Evolutionary conservation across 2,329 filamentous ascomycete genomes (phyloP).

Genomic region (Fusarium lateritium): DNA sequence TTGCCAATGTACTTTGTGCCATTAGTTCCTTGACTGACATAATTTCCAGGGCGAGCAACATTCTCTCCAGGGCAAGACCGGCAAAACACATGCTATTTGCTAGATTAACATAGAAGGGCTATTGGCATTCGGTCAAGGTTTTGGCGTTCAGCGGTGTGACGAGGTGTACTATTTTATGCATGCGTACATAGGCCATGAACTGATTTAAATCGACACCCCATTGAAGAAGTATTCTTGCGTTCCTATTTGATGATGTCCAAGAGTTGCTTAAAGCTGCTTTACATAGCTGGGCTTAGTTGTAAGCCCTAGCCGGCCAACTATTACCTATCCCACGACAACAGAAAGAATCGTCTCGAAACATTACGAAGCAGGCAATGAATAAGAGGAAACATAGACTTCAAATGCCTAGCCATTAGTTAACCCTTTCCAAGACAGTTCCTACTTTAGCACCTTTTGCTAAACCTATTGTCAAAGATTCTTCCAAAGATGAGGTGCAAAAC

Average conservation of each 20-base stretch:
- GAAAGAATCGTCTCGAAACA: too few species aligned
- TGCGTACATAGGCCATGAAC: conserved; percentile 34
- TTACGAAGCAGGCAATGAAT: too few species aligned
- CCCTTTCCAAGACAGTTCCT: too few species aligned
- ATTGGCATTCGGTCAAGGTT: conserved; percentile 16
- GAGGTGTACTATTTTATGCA: conserved; percentile 23
- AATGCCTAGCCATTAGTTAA: too few species aligned
- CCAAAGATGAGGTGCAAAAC: too few species aligned
- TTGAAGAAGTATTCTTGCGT: not conserved
- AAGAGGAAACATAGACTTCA: too few species aligned
- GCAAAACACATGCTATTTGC: conserved; percentile 91
- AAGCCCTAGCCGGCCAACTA: too few species aligned
- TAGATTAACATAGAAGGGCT: conserved; percentile 58
- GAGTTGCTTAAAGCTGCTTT: not conserved
- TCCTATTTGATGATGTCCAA: fast-evolving
- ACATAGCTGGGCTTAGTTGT: not conserved
- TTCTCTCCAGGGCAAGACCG: conserved; percentile 88
- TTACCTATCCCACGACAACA: too few species aligned
- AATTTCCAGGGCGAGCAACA: conserved; percentile 78
- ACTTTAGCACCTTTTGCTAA: too few species aligned
- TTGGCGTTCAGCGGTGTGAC: conserved; percentile 44
- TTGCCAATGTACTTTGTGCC: not conserved
- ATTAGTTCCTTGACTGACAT: not conserved
- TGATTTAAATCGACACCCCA: not conserved
- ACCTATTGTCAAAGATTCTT: too few species aligned